Conservation (phyloP, 805 yeast species). For the Wickerhamomyces alni region DNA sequence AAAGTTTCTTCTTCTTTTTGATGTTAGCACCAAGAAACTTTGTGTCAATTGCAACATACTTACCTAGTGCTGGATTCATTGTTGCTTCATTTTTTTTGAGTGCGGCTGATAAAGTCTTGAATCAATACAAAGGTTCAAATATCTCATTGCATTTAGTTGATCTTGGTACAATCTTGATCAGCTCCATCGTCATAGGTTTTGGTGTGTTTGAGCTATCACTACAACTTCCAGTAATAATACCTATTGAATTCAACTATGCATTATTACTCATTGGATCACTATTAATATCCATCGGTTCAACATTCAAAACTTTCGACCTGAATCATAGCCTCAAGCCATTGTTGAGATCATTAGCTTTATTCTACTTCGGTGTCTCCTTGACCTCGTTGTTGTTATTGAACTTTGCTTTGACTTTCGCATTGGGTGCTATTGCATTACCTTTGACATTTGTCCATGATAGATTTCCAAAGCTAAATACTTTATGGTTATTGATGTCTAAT, state of each 20-base stretch:
- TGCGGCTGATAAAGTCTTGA: slow-evolving; percentile 51
- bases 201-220: slow-evolving; percentile 17
- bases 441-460: slow-evolving; percentile 46
- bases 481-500: slow-evolving; percentile 39
- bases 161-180: slow-evolving; percentile 27
- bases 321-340: slow-evolving; percentile 14
- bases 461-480: slow-evolving; percentile 18
- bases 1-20: slow-evolving; percentile 89
- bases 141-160: slow-evolving; percentile 9
- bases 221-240: slow-evolving; percentile 14
- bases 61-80: slow-evolving; percentile 76
- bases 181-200: slow-evolving; percentile 26
- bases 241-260: slow-evolving; percentile 9
- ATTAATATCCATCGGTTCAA: slow-evolving; percentile 16
- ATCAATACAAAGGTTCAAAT: slow-evolving; percentile 18
- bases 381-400: slow-evolving; percentile 75
- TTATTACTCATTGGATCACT: slow-evolving; percentile 14
- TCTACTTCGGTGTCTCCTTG: slow-evolving; percentile 61
- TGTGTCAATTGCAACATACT: slow-evolving; percentile 89
- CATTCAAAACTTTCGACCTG: slow-evolving; percentile 8
- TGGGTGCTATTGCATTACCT: slow-evolving; percentile 74
- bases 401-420: slow-evolving; percentile 69
- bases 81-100: slow-evolving; percentile 66
- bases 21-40: slow-evolving; percentile 71
- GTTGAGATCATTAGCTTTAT: slow-evolving; percentile 41